Percentiles rank a stretch among this genome's conserved stretches.
Conservation (phyloP, 192 early-diverging fungal species). For the Thamnidium elegans region DNA sequence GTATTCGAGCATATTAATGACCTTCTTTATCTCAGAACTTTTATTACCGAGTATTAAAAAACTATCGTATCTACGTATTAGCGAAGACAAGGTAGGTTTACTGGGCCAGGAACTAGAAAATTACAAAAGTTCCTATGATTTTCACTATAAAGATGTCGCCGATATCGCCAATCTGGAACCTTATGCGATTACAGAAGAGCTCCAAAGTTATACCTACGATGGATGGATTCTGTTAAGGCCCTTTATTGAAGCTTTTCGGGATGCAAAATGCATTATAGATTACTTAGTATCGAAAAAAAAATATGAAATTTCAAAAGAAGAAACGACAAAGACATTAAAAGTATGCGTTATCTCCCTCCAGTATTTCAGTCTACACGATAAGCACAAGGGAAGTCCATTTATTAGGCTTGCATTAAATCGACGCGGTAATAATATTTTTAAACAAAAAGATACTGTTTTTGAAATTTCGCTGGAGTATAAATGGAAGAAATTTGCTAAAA, state of each 20-base stretch:
- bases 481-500: constrained; percentile 13
- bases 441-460: constrained; percentile 13
- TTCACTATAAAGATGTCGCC: constrained; percentile 1
- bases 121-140: background rate
- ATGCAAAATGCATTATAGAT: too few relatives aligned
- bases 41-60: constrained; percentile 8
- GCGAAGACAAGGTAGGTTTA: background rate
- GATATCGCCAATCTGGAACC: too few relatives aligned
- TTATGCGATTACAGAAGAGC: too few relatives aligned
- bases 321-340: too few relatives aligned
- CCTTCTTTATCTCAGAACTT: background rate
- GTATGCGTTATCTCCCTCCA: too few relatives aligned
- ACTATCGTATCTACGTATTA: background rate
- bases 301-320: too few relatives aligned
- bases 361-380: background rate
- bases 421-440: constrained; percentile 1
- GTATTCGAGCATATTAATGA: too few relatives aligned
- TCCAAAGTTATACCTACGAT: too few relatives aligned
- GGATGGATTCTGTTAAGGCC: too few relatives aligned
- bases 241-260: too few relatives aligned
- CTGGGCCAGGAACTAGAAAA: background rate
- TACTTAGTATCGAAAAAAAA: too few relatives aligned
- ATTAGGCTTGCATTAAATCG: background rate
- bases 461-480: constrained; percentile 12
- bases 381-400: background rate